Base-by-base conservation (phyloP, 2,329 filamentous ascomycete genomes). In the Teratosphaeria epicoccoides region DNA sequence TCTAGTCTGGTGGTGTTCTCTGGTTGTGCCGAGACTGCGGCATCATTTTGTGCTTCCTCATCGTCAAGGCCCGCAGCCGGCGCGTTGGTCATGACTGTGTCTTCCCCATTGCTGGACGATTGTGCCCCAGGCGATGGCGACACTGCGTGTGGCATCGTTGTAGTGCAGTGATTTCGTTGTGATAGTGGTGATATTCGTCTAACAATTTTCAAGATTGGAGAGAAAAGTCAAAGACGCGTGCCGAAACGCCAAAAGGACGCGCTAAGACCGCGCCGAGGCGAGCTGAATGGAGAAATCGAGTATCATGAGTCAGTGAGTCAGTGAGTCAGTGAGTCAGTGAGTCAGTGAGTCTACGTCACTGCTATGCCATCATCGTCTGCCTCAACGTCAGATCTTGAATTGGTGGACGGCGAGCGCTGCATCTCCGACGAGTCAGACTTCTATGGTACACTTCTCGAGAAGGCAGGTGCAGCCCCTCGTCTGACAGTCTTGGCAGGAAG, bases 61-160 rank as follows among this genome's bases (percentile, higher is more conserved):
- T 56, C 57, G 25, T 59, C 54, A 17, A 51, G 51, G 17, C 52
- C 46, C 48, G 53, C 52, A 14, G 54, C 46, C 6, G 62, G 51
- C 45, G 60, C 58, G 58, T 61, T 68, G 61, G 55, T 69, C 61
- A 66, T 68, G 62, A 47, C 57, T n/a, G 52, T 58, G 45, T 65
- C 65, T 44, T 70, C 65, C 33, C 53, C 55, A 29, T 61, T 50
- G 57, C 58, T 50, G 59, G 61, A 50, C n/a, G 58, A n/a, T 3
- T 43, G 29, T 12, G 26, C 33, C 47, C 54, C 59, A 3, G 63
- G 58, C 10, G 68, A 62, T 20, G 70, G 66, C 2, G 73, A 72
- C 25, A 70, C 53, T 28, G 73, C 71, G 63, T 76, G 73, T 52
- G 73, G 73, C 73, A 76, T 76, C 7, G 25, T 48, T 6, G 26